These are phyloP conservation scores for Cyclotella baltica DNA, from an alignment of 108 stramenopile species.

Conservation along the genomic window DNA sequence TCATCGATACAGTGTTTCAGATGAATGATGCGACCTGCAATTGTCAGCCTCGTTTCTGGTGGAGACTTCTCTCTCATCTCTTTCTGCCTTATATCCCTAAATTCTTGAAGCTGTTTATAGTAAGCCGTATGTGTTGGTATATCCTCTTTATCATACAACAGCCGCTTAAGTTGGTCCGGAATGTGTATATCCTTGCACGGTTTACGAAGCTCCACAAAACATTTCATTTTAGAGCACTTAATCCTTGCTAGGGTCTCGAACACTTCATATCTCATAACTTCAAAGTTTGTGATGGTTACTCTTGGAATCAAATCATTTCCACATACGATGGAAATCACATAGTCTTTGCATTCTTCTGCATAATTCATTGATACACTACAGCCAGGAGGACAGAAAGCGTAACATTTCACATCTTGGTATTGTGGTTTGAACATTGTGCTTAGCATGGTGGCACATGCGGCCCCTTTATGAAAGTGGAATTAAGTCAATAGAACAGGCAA, in stretches of 20 bases:
- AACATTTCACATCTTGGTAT: slow-evolving; percentile 23
- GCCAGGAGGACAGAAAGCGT: slow-evolving; percentile 42
- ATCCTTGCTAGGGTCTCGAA: slow-evolving; percentile 21
- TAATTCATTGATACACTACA: slow-evolving; percentile 27
- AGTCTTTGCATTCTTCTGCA: slow-evolving; percentile 35
- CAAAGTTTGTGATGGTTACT: slow-evolving; percentile 14
- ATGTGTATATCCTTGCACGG: slow-evolving; percentile 25
- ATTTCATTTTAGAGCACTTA: slow-evolving; percentile 16
- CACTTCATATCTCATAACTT: slow-evolving; percentile 24
- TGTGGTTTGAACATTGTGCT: slow-evolving; percentile 4
- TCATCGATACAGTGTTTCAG: slow-evolving; percentile 3
- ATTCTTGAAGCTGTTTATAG: slow-evolving; percentile 11
- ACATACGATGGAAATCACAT: slow-evolving; percentile 28
- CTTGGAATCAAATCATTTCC: slow-evolving; percentile 40
- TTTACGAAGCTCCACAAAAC: slow-evolving; percentile 1
- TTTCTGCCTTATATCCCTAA: not conserved
- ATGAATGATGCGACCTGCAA: slow-evolving; percentile 27
- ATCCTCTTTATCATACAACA: slow-evolving; percentile 3
- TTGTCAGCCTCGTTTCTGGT: slow-evolving; percentile 8
- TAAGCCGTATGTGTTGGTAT: slow-evolving; percentile 5
- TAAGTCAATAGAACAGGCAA: no score
- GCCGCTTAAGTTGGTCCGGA: slow-evolving; percentile 4
- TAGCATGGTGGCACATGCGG: no score
- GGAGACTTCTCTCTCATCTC: slow-evolving; percentile 5
- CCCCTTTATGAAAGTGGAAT: no score